phyloP scores from a whole-genome alignment of 306 rosid genomes.

The Cucurbita pepo region DNA sequence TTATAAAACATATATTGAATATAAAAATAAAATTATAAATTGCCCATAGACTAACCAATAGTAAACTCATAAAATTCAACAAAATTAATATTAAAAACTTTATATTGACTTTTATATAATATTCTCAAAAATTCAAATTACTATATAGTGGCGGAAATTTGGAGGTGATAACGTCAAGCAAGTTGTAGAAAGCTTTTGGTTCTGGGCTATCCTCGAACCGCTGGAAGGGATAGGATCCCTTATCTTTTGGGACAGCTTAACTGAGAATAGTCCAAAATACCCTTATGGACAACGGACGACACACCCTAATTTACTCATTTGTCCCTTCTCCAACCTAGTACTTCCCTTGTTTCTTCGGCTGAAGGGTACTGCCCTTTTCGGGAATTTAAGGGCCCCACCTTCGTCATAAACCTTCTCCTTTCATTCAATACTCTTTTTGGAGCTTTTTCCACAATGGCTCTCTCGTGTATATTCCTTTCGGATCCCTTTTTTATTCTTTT shows the following conservation, averaged over 20 bases:
- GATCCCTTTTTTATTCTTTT: not conserved
- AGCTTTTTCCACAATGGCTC: not conserved
- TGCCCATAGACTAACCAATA: not conserved
- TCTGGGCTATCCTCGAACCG: not conserved
- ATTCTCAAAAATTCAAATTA: not conserved
- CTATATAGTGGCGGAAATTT: not conserved
- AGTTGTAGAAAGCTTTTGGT: not conserved
- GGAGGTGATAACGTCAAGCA: not conserved
- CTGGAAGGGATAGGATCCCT: constrained; percentile 3
- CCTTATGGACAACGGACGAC: not conserved
- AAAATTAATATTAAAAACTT: too few relatives aligned
- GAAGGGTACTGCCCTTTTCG: not conserved
- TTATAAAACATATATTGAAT: too few relatives aligned
- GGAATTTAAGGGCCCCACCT: not conserved
- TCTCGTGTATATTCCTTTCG: not conserved
- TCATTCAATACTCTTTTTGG: not conserved
- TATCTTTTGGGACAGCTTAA: not conserved
- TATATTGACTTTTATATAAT: too few relatives aligned
- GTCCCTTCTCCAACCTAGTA: not conserved
- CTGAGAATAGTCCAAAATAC: not conserved
- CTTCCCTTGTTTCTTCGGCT: not conserved
- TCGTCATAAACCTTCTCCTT: not conserved
- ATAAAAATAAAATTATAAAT: too few relatives aligned
- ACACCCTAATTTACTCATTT: not conserved
- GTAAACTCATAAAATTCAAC: too few relatives aligned